phyloP scores from a whole-genome alignment of 2,329 filamentous ascomycete genomes.

The Monosporascus ibericus region DNA sequence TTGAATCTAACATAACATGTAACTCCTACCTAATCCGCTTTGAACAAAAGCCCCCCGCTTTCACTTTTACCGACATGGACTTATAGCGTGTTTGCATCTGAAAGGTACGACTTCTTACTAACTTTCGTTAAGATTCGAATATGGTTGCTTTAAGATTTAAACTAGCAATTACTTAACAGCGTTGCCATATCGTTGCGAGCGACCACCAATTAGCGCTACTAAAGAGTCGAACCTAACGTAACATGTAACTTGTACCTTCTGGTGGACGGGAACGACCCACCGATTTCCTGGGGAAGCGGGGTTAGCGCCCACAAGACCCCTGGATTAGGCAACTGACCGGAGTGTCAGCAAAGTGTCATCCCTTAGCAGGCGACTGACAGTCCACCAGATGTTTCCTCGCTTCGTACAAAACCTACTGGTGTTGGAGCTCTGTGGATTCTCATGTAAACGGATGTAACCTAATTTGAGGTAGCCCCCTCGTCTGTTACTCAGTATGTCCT shows the following conservation, averaged over 20 bases:
- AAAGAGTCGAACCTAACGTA: not conserved
- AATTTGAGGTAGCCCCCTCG: not conserved
- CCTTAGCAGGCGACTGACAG: not conserved
- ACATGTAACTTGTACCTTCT: not conserved
- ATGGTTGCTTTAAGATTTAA: too few relatives aligned
- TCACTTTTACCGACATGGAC: too few relatives aligned
- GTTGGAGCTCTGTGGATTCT: too few relatives aligned
- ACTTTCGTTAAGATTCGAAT: too few relatives aligned
- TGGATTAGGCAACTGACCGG: not conserved
- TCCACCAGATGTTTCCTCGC: too few relatives aligned
- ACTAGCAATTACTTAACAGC: too few relatives aligned
- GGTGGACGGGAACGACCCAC: constrained; percentile 3
- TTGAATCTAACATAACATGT: not conserved
- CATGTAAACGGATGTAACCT: not conserved
- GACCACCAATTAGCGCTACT: too few relatives aligned
- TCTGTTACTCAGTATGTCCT: not conserved
- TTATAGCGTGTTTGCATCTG: too few relatives aligned
- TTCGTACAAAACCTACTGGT: too few relatives aligned
- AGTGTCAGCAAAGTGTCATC: not conserved
- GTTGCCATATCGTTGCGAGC: too few relatives aligned
- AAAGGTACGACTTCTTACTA: too few relatives aligned
- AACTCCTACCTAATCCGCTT: not conserved
- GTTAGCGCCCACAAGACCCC: constrained; percentile 6
- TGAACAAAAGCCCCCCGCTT: too few relatives aligned
- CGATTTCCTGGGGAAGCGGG: constrained; percentile 11